A percentile compares a stretch with the other conserved stretches of the same genome.
Conservation (phyloP, 2,329 filamentous ascomycete species). For the Kalaharituber pfeilii region DNA sequence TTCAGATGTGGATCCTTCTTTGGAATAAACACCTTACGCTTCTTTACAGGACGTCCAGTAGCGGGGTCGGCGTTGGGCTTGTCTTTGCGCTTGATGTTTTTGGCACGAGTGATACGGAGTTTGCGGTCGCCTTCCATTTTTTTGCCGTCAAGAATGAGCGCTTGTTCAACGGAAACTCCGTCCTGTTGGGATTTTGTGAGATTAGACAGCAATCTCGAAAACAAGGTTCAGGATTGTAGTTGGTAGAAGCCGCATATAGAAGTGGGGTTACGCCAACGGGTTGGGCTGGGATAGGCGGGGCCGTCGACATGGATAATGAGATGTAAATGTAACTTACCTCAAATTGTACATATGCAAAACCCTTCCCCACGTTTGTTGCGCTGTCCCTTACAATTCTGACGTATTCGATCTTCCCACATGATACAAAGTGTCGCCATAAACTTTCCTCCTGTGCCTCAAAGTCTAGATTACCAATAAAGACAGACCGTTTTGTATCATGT, state of each 20-base stretch:
- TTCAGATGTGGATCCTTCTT: slow-evolving; percentile 54
- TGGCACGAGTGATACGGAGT: slow-evolving; percentile 72
- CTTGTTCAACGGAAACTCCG: slow-evolving; percentile 74
- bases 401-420: slow-evolving; percentile 71
- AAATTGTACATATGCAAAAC: slow-evolving; percentile 96
- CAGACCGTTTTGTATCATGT: slow-evolving; percentile 70
- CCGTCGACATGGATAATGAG: neutral
- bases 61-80: slow-evolving; percentile 21
- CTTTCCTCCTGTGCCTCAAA: slow-evolving; percentile 97
- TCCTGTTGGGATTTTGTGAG: slow-evolving; percentile 37
- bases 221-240: too few species aligned
- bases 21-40: slow-evolving; percentile 38
- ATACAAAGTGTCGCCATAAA: slow-evolving; percentile 63
- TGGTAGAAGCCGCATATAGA: too few species aligned
- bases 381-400: slow-evolving; percentile 83
- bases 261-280: too few species aligned
- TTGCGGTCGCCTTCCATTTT: slow-evolving; percentile 49
- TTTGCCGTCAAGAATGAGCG: slow-evolving; percentile 72
- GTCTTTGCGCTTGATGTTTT: slow-evolving; percentile 42
- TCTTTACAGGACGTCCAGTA: slow-evolving; percentile 6
- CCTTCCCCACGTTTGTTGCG: slow-evolving; percentile 84
- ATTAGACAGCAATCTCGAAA: slow-evolving; percentile 5
- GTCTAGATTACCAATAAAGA: slow-evolving; percentile 90
- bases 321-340: slow-evolving; percentile 34
- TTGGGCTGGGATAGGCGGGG: too few species aligned